Evolutionary conservation across 1,139 yeast species (phyloP).

Genomic region (Diutina rugosa): DNA sequence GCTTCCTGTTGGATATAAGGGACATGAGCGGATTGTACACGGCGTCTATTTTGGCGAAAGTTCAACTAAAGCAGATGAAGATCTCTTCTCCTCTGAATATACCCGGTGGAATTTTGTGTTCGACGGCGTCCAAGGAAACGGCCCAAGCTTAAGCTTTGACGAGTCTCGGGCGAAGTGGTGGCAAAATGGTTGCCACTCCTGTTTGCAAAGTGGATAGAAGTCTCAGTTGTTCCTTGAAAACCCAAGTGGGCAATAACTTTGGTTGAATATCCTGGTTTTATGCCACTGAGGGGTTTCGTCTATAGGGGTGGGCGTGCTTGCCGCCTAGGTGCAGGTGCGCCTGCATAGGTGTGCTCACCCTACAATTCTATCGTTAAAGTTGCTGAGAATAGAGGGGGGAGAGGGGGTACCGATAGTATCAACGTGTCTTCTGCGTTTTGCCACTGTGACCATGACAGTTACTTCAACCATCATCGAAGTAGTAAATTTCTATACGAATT

Average conservation of each 20-base stretch:
- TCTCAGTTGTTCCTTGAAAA: neutral
- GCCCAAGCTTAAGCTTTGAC: neutral
- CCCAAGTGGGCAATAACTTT: neutral
- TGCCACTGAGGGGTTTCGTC: neutral
- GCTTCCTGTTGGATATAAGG: slow-evolving; percentile 1
- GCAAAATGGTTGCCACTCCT: neutral
- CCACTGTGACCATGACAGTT: neutral
- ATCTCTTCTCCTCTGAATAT: neutral
- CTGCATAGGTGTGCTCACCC: neutral
- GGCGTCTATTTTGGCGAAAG: neutral
- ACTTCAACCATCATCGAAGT: neutral
- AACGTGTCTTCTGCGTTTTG: neutral
- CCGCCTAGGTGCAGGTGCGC: slow-evolving; percentile 1
- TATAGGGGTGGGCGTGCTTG: neutral
- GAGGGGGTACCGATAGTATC: neutral
- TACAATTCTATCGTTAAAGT: neutral
- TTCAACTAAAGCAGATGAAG: neutral
- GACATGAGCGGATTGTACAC: neutral
- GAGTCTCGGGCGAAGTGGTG: neutral
- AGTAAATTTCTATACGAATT: no score
- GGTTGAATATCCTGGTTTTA: neutral
- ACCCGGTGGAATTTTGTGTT: neutral
- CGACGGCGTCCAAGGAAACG: neutral
- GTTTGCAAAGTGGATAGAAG: neutral
- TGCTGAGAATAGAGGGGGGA: neutral